Percentiles rank a stretch among this genome's conserved stretches.
Conservation (phyloP, 2,329 filamentous ascomycete species). For the Aspergillus oerlinghausenensis region DNA sequence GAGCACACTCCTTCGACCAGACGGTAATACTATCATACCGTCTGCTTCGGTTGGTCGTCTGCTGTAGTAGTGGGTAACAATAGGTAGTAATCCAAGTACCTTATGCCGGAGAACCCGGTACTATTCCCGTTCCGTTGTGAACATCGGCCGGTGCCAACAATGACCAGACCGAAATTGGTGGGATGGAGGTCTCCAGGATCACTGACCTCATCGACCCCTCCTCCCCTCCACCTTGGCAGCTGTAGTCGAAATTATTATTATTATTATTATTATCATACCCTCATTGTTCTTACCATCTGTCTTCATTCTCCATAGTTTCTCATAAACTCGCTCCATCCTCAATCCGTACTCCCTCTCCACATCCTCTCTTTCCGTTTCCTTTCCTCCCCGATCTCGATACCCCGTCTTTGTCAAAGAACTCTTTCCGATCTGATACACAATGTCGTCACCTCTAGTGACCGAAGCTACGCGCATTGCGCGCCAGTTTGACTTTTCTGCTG, state of each 20-base stretch:
- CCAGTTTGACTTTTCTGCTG: slow-evolving; percentile 79
- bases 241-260: background rate
- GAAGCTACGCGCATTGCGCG: slow-evolving; percentile 76
- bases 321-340: background rate
- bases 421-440: slow-evolving; percentile 10
- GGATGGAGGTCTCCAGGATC: background rate
- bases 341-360: background rate
- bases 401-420: background rate
- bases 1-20: background rate
- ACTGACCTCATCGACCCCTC: slow-evolving; percentile 32
- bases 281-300: slow-evolving; percentile 3
- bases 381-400: background rate
- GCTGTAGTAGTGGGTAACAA: background rate
- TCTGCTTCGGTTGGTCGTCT: background rate
- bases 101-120: slow-evolving; percentile 13
- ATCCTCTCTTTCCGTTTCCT: slow-evolving; percentile 3
- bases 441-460: slow-evolving; percentile 46
- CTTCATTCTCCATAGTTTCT: background rate
- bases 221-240: slow-evolving; percentile 1
- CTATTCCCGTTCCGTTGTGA: slow-evolving; percentile 21
- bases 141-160: background rate
- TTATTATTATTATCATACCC: background rate
- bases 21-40: no score
- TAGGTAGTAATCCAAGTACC: no score
- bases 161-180: slow-evolving; percentile 4